Conservation (phyloP, 345 rosid genomes). For the Euphorbia tirucalli region DNA sequence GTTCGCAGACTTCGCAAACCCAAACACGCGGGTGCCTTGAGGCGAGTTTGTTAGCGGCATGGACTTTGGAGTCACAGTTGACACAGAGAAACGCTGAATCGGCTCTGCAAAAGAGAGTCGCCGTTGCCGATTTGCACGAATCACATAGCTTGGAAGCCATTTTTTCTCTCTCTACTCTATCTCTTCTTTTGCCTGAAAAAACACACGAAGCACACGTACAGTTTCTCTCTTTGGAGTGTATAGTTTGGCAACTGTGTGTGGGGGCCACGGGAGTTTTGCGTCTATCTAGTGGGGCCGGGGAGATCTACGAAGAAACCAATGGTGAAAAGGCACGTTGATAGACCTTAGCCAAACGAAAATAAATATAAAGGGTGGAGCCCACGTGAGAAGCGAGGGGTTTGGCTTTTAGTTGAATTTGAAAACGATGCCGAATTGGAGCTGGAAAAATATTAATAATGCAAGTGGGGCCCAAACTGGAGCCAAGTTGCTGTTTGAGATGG, state of each 20-base stretch:
- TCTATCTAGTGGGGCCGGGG: constrained; percentile 64
- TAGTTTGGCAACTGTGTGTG: not conserved
- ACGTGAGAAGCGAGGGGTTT: not conserved
- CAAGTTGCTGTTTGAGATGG: constrained; percentile 11
- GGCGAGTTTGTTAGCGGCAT: constrained; percentile 92
- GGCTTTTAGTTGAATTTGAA: not conserved
- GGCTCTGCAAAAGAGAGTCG: constrained; percentile 76
- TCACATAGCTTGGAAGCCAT: constrained; percentile 92
- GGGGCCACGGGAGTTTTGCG: constrained; percentile 1
- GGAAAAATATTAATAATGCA: not conserved
- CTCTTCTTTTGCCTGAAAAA: not conserved
- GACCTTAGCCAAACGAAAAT: constrained; percentile 53
- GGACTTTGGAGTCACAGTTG: constrained; percentile 79
- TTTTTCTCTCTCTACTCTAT: not conserved
- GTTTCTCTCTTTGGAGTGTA: constrained; percentile 2
- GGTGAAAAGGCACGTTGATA: constrained; percentile 27
- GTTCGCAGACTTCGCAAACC: constrained; percentile 97
- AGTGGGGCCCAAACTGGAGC: not conserved
- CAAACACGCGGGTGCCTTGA: constrained; percentile 93
- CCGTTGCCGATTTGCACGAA: constrained; percentile 91
- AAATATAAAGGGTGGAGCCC: not conserved
- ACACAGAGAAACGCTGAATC: constrained; percentile 91
- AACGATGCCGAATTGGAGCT: not conserved
- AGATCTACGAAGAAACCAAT: constrained; percentile 46
- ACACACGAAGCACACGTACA: not conserved